Conservation (phyloP, 2,329 filamentous ascomycete genomes). For the Venturia effusa region DNA sequence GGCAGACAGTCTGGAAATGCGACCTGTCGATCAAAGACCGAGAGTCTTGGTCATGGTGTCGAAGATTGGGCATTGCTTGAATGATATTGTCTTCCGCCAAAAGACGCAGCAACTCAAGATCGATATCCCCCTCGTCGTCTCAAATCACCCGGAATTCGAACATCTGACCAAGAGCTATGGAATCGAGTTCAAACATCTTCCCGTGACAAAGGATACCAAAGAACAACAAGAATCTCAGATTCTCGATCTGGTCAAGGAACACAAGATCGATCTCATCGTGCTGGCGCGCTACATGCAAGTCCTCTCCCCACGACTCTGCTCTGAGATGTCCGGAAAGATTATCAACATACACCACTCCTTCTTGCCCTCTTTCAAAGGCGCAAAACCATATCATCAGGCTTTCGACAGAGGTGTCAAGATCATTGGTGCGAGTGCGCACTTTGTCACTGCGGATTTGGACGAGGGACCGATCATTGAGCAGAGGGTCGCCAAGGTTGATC, state of each 20-base stretch:
- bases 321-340: conserved; percentile 72
- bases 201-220: conserved; percentile 71
- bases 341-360: conserved; percentile 91
- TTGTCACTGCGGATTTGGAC: conserved; percentile 74
- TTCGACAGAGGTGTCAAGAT: conserved; percentile 83
- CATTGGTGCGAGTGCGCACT: conserved; percentile 76
- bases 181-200: conserved; percentile 70
- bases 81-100: conserved; percentile 71
- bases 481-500: conserved; percentile 65
- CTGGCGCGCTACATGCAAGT: conserved; percentile 85
- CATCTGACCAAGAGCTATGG: conserved; percentile 74
- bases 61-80: conserved; percentile 78
- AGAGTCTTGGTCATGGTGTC: conserved; percentile 81
- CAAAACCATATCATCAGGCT: conserved; percentile 80
- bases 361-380: conserved; percentile 78
- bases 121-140: conserved; percentile 67
- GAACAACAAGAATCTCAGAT: conserved; percentile 59
- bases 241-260: conserved; percentile 55
- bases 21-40: conserved; percentile 57
- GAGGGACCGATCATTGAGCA: conserved; percentile 87
- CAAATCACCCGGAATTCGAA: conserved; percentile 84
- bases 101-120: conserved; percentile 64
- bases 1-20: conserved; percentile 59
- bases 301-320: conserved; percentile 61
- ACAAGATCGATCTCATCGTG: conserved; percentile 68